These are phyloP conservation scores for Fusarium xylarioides DNA, from an alignment of 2,329 filamentous ascomycete species.

Conservation along the genomic window DNA sequence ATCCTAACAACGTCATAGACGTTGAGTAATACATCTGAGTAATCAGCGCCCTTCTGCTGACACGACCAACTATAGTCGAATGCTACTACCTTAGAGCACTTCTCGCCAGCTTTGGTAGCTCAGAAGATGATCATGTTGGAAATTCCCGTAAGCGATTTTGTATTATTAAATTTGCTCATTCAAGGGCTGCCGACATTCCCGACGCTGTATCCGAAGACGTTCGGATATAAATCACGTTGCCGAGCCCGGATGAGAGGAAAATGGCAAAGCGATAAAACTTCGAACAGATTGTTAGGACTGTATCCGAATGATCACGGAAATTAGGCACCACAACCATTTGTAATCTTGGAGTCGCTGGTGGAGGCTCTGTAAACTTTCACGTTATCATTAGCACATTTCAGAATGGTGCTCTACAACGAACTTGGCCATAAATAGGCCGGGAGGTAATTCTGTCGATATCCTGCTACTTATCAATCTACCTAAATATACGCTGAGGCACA, in stretches of 20 bases:
- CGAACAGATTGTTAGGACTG: rapidly evolving
- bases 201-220: background rate
- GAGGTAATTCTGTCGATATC: rapidly evolving
- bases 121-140: background rate
- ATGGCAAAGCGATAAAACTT: no score
- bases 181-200: background rate
- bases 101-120: background rate
- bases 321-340: background rate
- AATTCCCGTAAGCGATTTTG: rapidly evolving
- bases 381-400: background rate
- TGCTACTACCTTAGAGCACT: background rate
- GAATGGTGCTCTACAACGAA: rapidly evolving
- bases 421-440: background rate
- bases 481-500: rapidly evolving
- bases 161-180: no score
- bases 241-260: background rate
- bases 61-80: background rate
- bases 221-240: background rate
- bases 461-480: rapidly evolving
- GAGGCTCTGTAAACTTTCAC: background rate
- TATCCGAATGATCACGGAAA: background rate
- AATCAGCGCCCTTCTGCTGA: background rate
- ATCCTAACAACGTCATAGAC: rapidly evolving
- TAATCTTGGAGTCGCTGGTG: background rate
- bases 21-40: background rate